Evolutionary conservation across 1,284 basidiomycete species (phyloP), one percentile per base, ranked within the genome.

Genomic region (Cryptococcus amylolentus): DNA sequence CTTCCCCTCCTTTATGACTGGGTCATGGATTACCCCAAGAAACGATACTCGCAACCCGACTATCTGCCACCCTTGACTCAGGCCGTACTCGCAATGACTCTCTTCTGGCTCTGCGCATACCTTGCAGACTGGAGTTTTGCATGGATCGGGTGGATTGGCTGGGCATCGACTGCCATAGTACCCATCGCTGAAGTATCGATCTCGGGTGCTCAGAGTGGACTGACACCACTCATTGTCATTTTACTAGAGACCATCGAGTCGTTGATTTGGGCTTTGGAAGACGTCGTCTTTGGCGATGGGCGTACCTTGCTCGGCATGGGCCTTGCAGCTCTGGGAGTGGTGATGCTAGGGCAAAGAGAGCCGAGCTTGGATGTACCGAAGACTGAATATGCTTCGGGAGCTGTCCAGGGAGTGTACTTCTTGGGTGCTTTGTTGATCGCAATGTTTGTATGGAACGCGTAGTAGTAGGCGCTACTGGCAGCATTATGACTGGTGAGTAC

Each of bases 241-340:
- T 52, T 52, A 9, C 61, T 57, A 13, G 60, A 63, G 49, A 56
- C 53, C 0, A 46, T 54, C 14, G 67, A 65, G 41, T 43, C 42
- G 7, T 40, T 64, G 9, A 48, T 66, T 13, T 64, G 63, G 61
- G 56, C 49, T 5, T 39, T 58, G 10, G 67, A 68, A 38, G 65
- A 68, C 61, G 54, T 66, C 4, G 14, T 68, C 12, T 65, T 68
- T 51, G 67, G 67, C 8, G 63, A 68, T 23, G 56, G 58, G 35
- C 49, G 60, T 42, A 52, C 61, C 2, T 35, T 68, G n/a, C 40
- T 68, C 13, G 67, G 67, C 8, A 48, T 62, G 41, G 54, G 56
- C 7, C 35, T 66, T 28, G 67, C 65, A 1, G 60, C 51, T 4
- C 49, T 57, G 18, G 62, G 62, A 35, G 46, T 57, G 6, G 55